Evolutionary conservation across 2,329 filamentous ascomycete species (phyloP).

Genomic region (Diaporthe ilicicola): DNA sequence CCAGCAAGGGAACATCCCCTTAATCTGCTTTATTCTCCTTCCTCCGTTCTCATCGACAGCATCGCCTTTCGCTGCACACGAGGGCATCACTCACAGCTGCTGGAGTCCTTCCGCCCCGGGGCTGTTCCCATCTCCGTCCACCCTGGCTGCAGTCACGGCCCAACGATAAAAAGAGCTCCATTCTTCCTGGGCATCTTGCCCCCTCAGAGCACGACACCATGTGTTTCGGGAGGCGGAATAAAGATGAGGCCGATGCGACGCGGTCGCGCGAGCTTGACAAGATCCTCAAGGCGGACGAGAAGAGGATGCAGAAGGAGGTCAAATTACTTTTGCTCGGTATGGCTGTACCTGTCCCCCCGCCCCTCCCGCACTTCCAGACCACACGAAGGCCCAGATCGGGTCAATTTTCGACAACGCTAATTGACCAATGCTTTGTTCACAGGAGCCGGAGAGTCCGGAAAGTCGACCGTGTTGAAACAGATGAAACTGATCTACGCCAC

Average conservation of each 20-base stretch:
- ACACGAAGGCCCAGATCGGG: background rate
- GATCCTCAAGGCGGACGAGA: slow-evolving; percentile 85
- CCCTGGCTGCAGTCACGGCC: slow-evolving; percentile 2
- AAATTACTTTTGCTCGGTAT: slow-evolving; percentile 93
- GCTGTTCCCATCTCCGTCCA: background rate
- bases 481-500: slow-evolving; percentile 98
- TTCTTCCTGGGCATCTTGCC: slow-evolving; percentile 13
- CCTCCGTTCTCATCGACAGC: slow-evolving; percentile 3
- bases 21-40: background rate
- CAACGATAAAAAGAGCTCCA: background rate
- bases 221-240: slow-evolving; percentile 65
- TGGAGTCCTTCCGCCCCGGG: background rate
- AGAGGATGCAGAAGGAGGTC: slow-evolving; percentile 84
- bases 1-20: slow-evolving; percentile 15
- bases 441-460: slow-evolving; percentile 93
- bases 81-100: background rate
- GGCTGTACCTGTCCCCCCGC: slow-evolving; percentile 41
- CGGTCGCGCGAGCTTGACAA: slow-evolving; percentile 85
- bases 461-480: slow-evolving; percentile 97
- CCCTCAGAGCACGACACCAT: slow-evolving; percentile 50
- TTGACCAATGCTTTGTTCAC: background rate
- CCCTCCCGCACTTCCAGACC: background rate
- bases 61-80: background rate
- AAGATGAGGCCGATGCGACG: slow-evolving; percentile 57
- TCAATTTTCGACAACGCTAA: slow-evolving; percentile 3